Percentiles rank a stretch among this genome's conserved stretches.
Evolutionary conservation across 2,329 filamentous ascomycete genomes (phyloP).

Genomic region (Incumbomyces delicatus): DNA sequence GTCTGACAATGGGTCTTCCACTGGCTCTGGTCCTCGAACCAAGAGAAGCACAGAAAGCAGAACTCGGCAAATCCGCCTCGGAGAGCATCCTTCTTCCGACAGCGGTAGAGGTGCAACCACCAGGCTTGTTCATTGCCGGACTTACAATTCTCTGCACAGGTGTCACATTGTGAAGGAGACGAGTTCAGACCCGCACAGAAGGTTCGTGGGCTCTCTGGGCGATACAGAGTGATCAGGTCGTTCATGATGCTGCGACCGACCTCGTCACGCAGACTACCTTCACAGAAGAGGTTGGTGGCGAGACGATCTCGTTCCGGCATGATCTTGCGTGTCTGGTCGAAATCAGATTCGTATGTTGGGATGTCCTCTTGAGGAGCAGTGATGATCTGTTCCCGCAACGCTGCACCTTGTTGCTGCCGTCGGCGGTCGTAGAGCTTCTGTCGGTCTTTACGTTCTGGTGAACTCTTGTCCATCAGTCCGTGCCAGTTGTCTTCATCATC

Average conservation of each 20-base stretch:
- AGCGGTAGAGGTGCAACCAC: constrained; percentile 5
- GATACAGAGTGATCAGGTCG: constrained; percentile 7
- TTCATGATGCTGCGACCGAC: constrained; percentile 6
- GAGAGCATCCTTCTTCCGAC: not conserved
- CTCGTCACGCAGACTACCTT: constrained; percentile 10
- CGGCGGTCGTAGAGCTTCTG: constrained; percentile 8
- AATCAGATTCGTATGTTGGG: constrained; percentile 9
- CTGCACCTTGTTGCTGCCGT: constrained; percentile 3
- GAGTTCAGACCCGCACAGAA: constrained; percentile 8
- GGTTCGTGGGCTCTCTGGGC: constrained; percentile 2
- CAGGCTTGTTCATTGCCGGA: not conserved
- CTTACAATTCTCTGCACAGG: not conserved
- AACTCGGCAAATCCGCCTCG: constrained; percentile 3
- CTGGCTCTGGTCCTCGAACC: not conserved
- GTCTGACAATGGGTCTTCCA: not conserved
- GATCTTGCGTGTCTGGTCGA: constrained; percentile 7
- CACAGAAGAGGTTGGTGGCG: constrained; percentile 4
- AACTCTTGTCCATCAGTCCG: not conserved
- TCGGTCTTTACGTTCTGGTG: constrained; percentile 2
- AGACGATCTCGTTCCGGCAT: constrained; percentile 9
- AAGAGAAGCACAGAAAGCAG: constrained; percentile 6
- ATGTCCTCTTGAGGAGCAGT: not conserved
- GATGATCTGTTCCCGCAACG: constrained; percentile 1
- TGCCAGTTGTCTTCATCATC: too few relatives aligned
- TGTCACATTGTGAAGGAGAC: constrained; percentile 1